phyloP scores from a whole-genome alignment of 2,329 filamentous ascomycete genomes.

The Cytospora paraplurivora region DNA sequence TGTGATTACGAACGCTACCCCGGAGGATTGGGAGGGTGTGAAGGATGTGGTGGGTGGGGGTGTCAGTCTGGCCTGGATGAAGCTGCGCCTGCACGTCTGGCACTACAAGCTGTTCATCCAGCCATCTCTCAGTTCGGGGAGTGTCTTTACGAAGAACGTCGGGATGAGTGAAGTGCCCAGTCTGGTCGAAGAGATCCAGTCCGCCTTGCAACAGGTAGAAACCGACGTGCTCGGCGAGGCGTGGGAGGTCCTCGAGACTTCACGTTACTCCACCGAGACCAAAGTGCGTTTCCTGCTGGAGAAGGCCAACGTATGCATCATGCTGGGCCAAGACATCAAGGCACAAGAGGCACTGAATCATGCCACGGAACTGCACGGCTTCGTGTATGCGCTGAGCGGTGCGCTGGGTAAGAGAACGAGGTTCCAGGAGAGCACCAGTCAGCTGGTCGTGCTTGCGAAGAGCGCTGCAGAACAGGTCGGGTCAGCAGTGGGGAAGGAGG shows the following conservation, averaged over 20 bases:
- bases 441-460: slow-evolving; percentile 86
- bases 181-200: slow-evolving; percentile 54
- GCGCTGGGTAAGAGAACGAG: slow-evolving; percentile 82
- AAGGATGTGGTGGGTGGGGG: not conserved
- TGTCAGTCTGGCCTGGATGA: slow-evolving; percentile 58
- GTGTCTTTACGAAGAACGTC: slow-evolving; percentile 56
- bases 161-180: slow-evolving; percentile 62
- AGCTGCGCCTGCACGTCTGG: slow-evolving; percentile 73
- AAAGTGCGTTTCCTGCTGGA: slow-evolving; percentile 77
- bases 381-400: slow-evolving; percentile 82
- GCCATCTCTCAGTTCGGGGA: slow-evolving; percentile 55
- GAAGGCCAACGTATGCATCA: slow-evolving; percentile 77
- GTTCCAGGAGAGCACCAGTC: slow-evolving; percentile 80
- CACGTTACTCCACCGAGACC: slow-evolving; percentile 48
- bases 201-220: slow-evolving; percentile 47
- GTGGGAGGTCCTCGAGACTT: slow-evolving; percentile 29
- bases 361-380: slow-evolving; percentile 67
- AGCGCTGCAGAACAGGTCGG: slow-evolving; percentile 52
- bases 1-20: slow-evolving; percentile 42
- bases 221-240: slow-evolving; percentile 38
- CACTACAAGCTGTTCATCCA: slow-evolving; percentile 63
- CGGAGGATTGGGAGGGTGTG: slow-evolving; percentile 36
- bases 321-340: slow-evolving; percentile 78
- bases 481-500: slow-evolving; percentile 31
- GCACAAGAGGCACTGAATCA: slow-evolving; percentile 70